Evolutionary conservation across 345 rosid genomes (phyloP).

Genomic region (Hibiscus tridactylites): DNA sequence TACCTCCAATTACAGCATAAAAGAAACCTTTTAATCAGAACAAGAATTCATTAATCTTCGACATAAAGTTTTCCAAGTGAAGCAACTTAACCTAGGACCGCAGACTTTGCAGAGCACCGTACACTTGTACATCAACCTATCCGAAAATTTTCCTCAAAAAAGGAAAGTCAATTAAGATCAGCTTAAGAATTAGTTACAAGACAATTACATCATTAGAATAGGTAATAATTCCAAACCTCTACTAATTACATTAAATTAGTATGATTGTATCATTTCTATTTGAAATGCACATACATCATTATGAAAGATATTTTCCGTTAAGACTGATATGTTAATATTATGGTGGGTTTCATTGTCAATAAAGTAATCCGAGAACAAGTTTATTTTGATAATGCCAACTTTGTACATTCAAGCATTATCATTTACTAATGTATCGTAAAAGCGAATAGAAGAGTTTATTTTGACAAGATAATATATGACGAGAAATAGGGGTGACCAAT

Average conservation of each 20-base stretch:
- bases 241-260: background rate
- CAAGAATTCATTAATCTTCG: background rate
- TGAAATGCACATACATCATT: background rate
- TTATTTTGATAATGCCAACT: no score
- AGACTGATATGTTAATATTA: background rate
- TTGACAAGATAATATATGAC: no score
- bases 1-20: background rate
- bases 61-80: background rate
- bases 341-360: background rate
- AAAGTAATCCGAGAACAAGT: no score
- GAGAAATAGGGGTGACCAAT: no score
- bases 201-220: background rate
- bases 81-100: background rate
- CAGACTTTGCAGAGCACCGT: background rate
- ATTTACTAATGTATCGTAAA: no score
- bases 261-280: background rate
- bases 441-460: no score
- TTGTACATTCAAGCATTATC: no score
- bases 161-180: background rate
- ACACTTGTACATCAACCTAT: background rate
- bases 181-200: background rate
- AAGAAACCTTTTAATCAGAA: background rate
- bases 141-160: background rate
- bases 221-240: background rate
- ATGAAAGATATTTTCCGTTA: background rate